These are phyloP conservation scores for Handroanthus guayacan DNA, from an alignment of 257 asterid genomes.

Conservation along the genomic window DNA sequence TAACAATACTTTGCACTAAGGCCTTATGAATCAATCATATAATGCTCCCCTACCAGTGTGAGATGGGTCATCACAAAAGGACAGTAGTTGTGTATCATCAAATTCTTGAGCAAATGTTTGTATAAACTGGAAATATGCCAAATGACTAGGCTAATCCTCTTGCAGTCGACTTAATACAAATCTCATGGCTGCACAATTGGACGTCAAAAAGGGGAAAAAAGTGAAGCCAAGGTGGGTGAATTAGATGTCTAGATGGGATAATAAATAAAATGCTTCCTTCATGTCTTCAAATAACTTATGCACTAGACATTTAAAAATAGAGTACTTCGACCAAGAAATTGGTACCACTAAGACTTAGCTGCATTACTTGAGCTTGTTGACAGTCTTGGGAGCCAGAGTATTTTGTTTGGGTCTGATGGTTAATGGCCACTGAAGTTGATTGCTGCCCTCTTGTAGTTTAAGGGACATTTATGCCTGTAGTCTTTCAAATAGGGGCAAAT, in stretches of 20 bases:
- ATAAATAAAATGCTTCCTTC: neutral
- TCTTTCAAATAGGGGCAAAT: conserved; percentile 8
- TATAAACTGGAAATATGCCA: neutral
- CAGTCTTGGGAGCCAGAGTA: neutral
- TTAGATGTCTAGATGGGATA: neutral
- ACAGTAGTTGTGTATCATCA: no score
- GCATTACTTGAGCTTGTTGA: neutral
- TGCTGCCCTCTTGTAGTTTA: neutral
- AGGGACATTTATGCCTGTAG: neutral
- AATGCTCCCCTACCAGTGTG: no score
- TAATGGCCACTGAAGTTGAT: neutral
- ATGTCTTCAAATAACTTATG: neutral
- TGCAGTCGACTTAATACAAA: neutral
- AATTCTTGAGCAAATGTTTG: no score
- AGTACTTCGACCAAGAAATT: neutral
- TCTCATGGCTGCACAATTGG: neutral
- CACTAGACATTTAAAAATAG: neutral
- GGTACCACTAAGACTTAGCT: neutral
- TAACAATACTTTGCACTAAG: no score
- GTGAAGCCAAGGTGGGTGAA: neutral
- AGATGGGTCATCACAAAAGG: no score
- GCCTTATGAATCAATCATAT: no score
- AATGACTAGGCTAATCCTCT: neutral
- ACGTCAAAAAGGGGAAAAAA: neutral
- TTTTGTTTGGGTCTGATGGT: neutral